A percentile compares a stretch with the other conserved stretches of the same genome.
Conservation (phyloP, 2,329 filamentous ascomycete genomes). For the Teratosphaeria zuluensis region DNA sequence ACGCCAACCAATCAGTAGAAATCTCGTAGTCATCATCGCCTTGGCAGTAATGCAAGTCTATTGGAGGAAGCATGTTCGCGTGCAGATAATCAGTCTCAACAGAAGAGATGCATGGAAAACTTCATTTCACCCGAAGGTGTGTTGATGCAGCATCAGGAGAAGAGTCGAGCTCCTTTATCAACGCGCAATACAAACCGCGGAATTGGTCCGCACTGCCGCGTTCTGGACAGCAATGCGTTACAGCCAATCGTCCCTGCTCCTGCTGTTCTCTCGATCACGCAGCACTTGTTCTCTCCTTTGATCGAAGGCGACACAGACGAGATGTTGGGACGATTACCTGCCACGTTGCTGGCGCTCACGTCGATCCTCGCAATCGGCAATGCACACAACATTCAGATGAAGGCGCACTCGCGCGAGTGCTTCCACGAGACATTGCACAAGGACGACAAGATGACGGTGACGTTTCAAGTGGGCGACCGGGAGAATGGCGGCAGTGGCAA, state of each 20-base stretch:
- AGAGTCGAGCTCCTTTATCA: too few relatives aligned
- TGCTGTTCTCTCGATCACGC: not conserved
- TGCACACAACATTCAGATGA: slow-evolving; percentile 93
- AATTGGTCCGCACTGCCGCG: not conserved
- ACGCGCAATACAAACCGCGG: not conserved
- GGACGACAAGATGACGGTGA: slow-evolving; percentile 97
- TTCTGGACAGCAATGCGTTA: not conserved
- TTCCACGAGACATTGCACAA: slow-evolving; percentile 89
- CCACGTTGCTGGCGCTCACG: slow-evolving; percentile 37
- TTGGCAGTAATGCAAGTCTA: too few relatives aligned
- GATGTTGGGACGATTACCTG: slow-evolving; percentile 25
- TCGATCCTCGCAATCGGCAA: slow-evolving; percentile 53
- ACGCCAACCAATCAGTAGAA: too few relatives aligned
- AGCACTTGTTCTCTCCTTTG: not conserved
- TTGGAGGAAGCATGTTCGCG: too few relatives aligned
- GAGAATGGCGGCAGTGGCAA: slow-evolving; percentile 94
- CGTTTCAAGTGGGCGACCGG: slow-evolving; percentile 93
- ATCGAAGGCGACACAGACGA: not conserved
- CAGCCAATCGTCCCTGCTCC: not conserved
- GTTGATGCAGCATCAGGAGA: too few relatives aligned
- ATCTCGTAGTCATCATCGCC: too few relatives aligned
- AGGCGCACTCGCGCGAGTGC: slow-evolving; percentile 88
- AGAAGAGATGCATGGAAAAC: too few relatives aligned
- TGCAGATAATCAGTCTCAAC: too few relatives aligned
- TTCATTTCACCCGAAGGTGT: too few relatives aligned